A percentile compares a stretch with the other conserved stretches of the same genome.
These are phyloP conservation scores for Spizellomyces sp. DNA, from an alignment of 192 early-diverging fungal genomes.

Conservation along the genomic window DNA sequence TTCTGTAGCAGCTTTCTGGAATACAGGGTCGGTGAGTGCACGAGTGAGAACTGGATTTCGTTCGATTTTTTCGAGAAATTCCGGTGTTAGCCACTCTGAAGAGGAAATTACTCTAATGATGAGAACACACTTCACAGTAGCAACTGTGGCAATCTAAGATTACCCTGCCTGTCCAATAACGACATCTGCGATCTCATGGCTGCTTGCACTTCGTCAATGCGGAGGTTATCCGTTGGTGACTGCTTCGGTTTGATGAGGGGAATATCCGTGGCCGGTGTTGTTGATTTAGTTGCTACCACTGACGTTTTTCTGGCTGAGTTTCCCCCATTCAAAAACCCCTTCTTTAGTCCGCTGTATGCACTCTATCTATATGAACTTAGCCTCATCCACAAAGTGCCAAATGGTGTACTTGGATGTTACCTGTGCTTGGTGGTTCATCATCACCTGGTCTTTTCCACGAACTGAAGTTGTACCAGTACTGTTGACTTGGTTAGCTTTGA, in stretches of 20 bases:
- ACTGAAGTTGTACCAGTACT: background rate
- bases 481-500: background rate
- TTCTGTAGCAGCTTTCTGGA: constrained; percentile 34
- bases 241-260: constrained; percentile 20
- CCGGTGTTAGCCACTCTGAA: constrained; percentile 49
- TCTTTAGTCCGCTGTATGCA: background rate
- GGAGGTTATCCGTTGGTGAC: background rate
- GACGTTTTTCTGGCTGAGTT: background rate
- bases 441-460: too few relatives aligned
- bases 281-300: background rate
- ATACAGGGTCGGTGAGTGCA: constrained; percentile 43
- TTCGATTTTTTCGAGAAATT: constrained; percentile 40
- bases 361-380: background rate
- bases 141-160: background rate
- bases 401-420: background rate
- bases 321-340: background rate
- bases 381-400: background rate
- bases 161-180: constrained; percentile 27
- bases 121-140: background rate
- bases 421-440: background rate
- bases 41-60: constrained; percentile 32
- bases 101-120: background rate
- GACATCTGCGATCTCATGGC: constrained; percentile 40
- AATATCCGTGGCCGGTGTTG: background rate
- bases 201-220: constrained; percentile 46